phyloP scores from a whole-genome alignment of 202 grass and related monocot species.

The Schoenoplectus triqueter region DNA sequence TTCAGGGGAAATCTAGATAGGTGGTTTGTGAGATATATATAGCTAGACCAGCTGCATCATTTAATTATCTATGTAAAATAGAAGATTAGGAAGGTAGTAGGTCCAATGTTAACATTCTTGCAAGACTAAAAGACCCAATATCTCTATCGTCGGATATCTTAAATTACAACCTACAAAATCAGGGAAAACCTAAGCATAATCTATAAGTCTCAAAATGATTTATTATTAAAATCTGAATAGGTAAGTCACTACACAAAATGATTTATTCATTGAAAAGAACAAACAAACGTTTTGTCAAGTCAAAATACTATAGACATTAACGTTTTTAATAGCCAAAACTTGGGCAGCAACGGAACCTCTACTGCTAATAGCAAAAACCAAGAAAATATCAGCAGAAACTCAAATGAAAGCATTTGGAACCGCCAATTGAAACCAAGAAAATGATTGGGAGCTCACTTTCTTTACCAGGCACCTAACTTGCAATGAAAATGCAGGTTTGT shows the following conservation, averaged over 20 bases:
- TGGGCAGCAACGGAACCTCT: background rate
- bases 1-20: background rate
- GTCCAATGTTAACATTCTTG: background rate
- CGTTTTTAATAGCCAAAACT: background rate
- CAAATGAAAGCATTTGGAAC: background rate
- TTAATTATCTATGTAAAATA: background rate
- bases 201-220: background rate
- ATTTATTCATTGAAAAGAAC: background rate
- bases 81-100: background rate
- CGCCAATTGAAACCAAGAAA: background rate
- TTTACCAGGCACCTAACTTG: background rate
- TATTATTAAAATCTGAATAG: background rate
- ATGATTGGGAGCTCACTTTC: background rate
- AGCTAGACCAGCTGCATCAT: slow-evolving; percentile 1
- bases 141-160: background rate
- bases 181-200: background rate
- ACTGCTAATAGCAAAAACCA: background rate
- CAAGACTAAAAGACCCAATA: background rate
- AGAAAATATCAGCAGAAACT: background rate
- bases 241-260: background rate
- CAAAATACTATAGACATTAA: background rate
- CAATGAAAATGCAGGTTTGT: background rate
- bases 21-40: background rate
- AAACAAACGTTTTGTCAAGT: background rate
- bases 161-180: slow-evolving; percentile 3